Evolutionary conservation across 305 asterid species (phyloP), one percentile per base, ranked within the genome.

Genomic region (Petunia hybrid): DNA sequence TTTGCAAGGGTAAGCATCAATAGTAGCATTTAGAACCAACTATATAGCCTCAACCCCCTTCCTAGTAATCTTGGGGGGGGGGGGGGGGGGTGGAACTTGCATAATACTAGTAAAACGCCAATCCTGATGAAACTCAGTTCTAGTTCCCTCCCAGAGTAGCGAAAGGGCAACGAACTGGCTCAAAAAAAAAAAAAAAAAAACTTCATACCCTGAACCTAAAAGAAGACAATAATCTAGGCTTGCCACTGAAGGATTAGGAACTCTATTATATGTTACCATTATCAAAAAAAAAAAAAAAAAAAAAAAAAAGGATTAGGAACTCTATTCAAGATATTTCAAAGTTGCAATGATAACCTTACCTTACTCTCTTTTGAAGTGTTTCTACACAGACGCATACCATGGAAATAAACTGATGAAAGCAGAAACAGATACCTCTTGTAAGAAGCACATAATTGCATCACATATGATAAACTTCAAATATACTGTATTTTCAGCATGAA

Each of bases 381-480:
- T 51, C 64, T 41, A 53, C 3, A 4, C 14, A 74, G 46, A 71
- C 31, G 8, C 63, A 36, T 35, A 51, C 62, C 46, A 51, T 48
- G 78, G 51, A 73, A 22, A 35, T 51, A 53, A 73, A 12, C 53
- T 73, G 31, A 22, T 7, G 46, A 73, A 13, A 53, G 63, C 64
- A 53, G 51, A 3, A 51, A 73, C 46, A 51, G 62, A 51, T 3
- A 16, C 40, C 57, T 22, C 22, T 51, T 31, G 12, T 71, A 48
- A 48, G 43, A 71, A 48, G 78, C 62, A 48, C 62, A 71, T 48
- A 48, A 35, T 7, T 10, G 46, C 36, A 35, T 12, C 78, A 73
- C 46, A 73, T 36, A 14, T 2, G 35, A 48, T 48, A 0, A 0
- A 48, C 62, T 51, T 73, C 1, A 12, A 73, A 36, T 6, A 73